phyloP scores from a whole-genome alignment of 768 basidiomycete species.

The Tylopilus felleus region DNA sequence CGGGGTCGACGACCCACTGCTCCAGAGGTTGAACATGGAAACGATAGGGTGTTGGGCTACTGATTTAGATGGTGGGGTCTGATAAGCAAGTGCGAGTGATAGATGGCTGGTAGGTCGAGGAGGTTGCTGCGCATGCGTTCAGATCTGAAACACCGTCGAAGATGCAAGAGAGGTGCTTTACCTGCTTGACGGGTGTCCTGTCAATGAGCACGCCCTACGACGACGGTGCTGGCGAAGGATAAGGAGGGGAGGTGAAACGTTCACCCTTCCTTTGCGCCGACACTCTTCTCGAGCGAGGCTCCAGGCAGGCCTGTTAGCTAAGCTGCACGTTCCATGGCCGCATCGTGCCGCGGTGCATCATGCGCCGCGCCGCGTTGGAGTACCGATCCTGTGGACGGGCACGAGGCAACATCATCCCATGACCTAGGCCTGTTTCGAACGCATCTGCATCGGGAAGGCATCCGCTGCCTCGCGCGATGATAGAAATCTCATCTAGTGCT shows the following conservation, averaged over 20 bases:
- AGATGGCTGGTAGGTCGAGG: not conserved
- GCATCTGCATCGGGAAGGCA: not conserved
- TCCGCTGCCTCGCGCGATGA: not conserved
- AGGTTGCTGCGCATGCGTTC: not conserved
- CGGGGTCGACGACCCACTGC: conserved; percentile 11
- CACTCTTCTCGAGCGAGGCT: not conserved
- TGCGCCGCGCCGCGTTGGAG: not conserved
- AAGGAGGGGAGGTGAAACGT: no score
- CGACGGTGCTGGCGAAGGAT: not conserved
- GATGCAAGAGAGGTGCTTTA: not conserved
- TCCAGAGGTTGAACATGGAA: conserved; percentile 11
- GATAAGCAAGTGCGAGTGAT: not conserved
- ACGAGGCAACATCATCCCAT: conserved; percentile 6
- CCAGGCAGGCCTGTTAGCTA: conserved; percentile 15
- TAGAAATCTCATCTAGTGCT: not conserved
- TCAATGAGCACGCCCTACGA: no score
- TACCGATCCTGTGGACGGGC: not conserved
- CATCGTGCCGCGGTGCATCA: not conserved
- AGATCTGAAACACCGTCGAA: not conserved
- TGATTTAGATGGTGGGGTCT: not conserved
- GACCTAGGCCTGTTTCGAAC: not conserved
- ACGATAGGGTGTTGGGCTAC: not conserved
- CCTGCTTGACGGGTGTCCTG: not conserved
- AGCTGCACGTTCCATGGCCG: conserved; percentile 13
- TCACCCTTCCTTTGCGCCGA: not conserved